Evolutionary conservation across 2,329 filamentous ascomycete genomes (phyloP).

Genomic region (Torrubiellomyces zombiae): DNA sequence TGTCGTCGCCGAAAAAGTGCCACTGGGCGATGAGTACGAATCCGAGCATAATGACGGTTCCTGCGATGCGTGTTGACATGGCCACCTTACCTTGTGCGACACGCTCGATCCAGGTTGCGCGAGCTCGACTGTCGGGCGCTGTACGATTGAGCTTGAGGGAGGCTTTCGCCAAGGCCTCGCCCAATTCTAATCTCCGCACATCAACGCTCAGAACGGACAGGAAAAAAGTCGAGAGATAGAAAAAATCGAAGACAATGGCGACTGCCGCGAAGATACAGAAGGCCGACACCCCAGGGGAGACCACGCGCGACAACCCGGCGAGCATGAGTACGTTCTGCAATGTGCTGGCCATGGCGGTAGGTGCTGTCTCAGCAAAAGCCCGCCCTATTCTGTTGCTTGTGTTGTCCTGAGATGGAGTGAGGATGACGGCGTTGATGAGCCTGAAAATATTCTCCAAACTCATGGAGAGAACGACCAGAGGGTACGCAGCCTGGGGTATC

Average conservation of each 20-base stretch:
- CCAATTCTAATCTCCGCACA: slow-evolving; percentile 58
- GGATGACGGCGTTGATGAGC: slow-evolving; percentile 60
- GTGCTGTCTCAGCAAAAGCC: slow-evolving; percentile 57
- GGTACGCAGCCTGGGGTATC: slow-evolving; percentile 59
- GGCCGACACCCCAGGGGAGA: slow-evolving; percentile 53
- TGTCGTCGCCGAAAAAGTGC: slow-evolving; percentile 55
- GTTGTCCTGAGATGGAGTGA: slow-evolving; percentile 50
- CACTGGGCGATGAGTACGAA: slow-evolving; percentile 60
- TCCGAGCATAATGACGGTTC: slow-evolving; percentile 54
- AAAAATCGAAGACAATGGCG: slow-evolving; percentile 59
- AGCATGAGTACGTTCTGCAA: slow-evolving; percentile 53
- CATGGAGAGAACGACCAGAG: slow-evolving; percentile 58
- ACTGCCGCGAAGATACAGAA: slow-evolving; percentile 65
- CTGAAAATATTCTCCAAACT: slow-evolving; percentile 67
- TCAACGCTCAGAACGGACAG: slow-evolving; percentile 65
- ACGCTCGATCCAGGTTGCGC: slow-evolving; percentile 36
- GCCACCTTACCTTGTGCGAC: slow-evolving; percentile 48
- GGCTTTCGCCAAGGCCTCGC: slow-evolving; percentile 49
- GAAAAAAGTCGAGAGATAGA: slow-evolving; percentile 68
- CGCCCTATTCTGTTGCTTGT: slow-evolving; percentile 55
- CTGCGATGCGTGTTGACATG: slow-evolving; percentile 57
- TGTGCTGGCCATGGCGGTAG: slow-evolving; percentile 50
- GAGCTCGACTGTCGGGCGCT: slow-evolving; percentile 8
- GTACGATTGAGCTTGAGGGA: slow-evolving; percentile 23
- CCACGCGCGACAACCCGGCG: slow-evolving; percentile 45